Conservation (phyloP, 1,284 basidiomycete species). For the Puccinia coronata region DNA sequence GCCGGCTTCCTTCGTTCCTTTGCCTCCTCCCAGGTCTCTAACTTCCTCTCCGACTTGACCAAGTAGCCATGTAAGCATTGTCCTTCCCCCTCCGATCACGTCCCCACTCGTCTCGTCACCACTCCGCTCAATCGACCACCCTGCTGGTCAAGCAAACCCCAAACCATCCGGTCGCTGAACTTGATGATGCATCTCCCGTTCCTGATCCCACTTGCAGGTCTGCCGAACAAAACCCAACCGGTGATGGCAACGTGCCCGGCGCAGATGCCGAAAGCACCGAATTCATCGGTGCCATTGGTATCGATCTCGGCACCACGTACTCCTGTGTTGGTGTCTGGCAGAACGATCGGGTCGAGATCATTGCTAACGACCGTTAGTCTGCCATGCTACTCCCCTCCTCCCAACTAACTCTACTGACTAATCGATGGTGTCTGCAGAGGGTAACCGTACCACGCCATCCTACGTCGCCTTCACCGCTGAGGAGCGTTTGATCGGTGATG, state of each 20-base stretch:
- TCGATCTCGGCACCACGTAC: constrained; percentile 66
- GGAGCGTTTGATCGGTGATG: constrained; percentile 87
- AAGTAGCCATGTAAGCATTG: background rate
- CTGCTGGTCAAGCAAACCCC: too few species aligned
- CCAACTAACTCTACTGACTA: background rate
- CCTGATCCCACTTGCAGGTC: constrained; percentile 18
- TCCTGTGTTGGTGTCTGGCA: constrained; percentile 87
- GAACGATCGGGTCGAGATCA: constrained; percentile 89
- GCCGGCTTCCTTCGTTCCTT: constrained; percentile 6
- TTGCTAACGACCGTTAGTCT: constrained; percentile 68
- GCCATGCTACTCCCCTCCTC: background rate
- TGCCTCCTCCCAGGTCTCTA: background rate
- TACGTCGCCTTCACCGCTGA: constrained; percentile 80
- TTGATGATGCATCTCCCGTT: background rate
- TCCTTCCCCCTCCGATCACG: background rate
- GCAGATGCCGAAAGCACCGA: constrained; percentile 37
- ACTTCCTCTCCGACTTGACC: background rate
- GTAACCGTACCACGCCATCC: constrained; percentile 93
- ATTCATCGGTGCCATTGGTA: constrained; percentile 60
- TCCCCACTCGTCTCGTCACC: background rate
- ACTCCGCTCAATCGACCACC: background rate
- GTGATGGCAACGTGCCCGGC: constrained; percentile 42
- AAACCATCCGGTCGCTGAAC: too few species aligned
- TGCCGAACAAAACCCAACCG: constrained; percentile 50
- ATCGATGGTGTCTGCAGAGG: constrained; percentile 68